Evolutionary conservation across 148 eudicot genomes (phyloP).

Genomic region (Salicornia ramosissima): DNA sequence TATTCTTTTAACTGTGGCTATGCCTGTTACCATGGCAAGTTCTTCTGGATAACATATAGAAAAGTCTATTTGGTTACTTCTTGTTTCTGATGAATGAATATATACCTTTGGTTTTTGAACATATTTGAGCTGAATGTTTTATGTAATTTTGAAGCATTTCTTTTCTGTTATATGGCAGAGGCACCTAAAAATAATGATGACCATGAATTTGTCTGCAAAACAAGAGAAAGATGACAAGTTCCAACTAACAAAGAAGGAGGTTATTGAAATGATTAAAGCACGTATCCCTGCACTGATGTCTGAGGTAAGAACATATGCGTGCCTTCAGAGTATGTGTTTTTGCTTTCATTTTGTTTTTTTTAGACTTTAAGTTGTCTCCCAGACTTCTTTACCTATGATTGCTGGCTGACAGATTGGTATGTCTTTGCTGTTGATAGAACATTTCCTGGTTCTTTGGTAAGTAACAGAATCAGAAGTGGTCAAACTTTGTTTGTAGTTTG

Average conservation of each 20-base stretch:
- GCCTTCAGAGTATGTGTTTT: not conserved
- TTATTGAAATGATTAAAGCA: constrained; percentile 62
- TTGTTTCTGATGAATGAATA: constrained; percentile 4
- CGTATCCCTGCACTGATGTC: constrained; percentile 52
- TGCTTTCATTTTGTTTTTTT: not conserved
- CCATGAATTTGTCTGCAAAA: constrained; percentile 65
- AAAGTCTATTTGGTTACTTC: not conserved
- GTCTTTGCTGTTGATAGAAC: too few species aligned
- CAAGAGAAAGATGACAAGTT: constrained; percentile 84
- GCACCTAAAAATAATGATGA: constrained; percentile 69
- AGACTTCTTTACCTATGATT: not conserved
- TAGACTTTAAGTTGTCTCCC: not conserved
- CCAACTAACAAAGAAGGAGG: constrained; percentile 73
- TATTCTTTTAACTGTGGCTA: too few species aligned
- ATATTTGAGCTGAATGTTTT: constrained; percentile 8
- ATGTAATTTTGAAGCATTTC: not conserved
- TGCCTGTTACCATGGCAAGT: too few species aligned
- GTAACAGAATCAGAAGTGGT: not conserved
- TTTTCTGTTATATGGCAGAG: constrained; percentile 43
- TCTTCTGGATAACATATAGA: too few species aligned
- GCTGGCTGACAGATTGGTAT: not conserved
- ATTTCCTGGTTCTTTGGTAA: not conserved
- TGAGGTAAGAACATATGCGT: constrained; percentile 43
- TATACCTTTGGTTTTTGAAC: not conserved
- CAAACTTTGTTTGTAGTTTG: not conserved